phyloP scores from a whole-genome alignment of 2,329 filamentous ascomycete genomes.

The Fusarium chlamydosporum region DNA sequence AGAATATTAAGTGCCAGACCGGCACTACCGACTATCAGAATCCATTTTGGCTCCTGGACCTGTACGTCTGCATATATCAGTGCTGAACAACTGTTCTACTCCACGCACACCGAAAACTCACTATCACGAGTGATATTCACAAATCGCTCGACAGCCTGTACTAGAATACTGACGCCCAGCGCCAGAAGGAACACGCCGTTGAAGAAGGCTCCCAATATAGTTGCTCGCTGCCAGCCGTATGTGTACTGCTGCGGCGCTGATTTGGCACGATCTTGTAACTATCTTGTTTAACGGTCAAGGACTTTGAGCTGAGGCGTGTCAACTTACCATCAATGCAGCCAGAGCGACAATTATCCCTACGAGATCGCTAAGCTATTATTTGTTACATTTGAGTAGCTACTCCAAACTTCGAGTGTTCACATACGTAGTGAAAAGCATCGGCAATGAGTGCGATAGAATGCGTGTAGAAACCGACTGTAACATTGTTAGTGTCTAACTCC shows the following conservation, averaged over 20 bases:
- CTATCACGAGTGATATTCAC: conserved; percentile 63
- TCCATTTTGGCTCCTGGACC: conserved; percentile 74
- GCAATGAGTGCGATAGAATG: conserved; percentile 79
- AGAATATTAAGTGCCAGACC: conserved; percentile 78
- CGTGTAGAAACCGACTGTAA: conserved; percentile 75
- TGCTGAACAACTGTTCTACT: conserved; percentile 10
- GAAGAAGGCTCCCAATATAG: conserved; percentile 83
- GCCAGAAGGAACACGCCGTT: conserved; percentile 82
- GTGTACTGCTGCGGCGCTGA: conserved; percentile 66
- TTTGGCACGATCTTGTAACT: conserved; percentile 69
- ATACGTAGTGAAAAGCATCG: conserved; percentile 82
- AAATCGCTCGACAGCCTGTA: conserved; percentile 81
- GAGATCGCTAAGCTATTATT: conserved; percentile 74
- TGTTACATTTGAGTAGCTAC: conserved; percentile 23
- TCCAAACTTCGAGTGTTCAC: background rate
- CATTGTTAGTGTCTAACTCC: background rate
- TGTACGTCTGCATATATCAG: conserved; percentile 66
- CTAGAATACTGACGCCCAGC: conserved; percentile 77
- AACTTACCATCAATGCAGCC: conserved; percentile 71
- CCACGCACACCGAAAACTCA: conserved; percentile 51
- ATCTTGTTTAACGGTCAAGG: conserved; percentile 5
- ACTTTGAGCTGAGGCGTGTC: background rate
- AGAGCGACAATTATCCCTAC: conserved; percentile 78
- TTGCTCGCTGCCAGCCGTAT: conserved; percentile 83
- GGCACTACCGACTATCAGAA: conserved; percentile 77